Percentiles rank a stretch among this genome's conserved stretches.
Evolutionary conservation across 768 basidiomycete species (phyloP).

Genomic region (Trametes coccinea): DNA sequence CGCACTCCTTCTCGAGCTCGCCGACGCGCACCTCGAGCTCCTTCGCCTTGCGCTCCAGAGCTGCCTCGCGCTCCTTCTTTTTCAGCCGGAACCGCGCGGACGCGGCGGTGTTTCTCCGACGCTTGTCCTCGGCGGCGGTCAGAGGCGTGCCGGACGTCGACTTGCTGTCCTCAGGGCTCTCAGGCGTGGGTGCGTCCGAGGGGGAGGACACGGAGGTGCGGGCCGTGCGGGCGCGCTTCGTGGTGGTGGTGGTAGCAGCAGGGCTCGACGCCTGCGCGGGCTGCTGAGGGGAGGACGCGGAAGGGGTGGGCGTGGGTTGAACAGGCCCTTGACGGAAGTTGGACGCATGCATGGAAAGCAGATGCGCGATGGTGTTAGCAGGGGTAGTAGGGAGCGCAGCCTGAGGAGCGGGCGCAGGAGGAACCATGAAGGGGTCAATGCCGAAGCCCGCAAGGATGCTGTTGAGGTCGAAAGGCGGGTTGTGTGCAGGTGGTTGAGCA

Average conservation of each 20-base stretch:
- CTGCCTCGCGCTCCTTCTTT: slow-evolving; percentile 94
- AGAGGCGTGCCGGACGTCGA: slow-evolving; percentile 29
- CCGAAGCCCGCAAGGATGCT: slow-evolving; percentile 39
- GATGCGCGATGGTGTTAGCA: slow-evolving; percentile 59
- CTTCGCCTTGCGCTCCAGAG: slow-evolving; percentile 81
- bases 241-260: slow-evolving; percentile 30
- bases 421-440: slow-evolving; percentile 45
- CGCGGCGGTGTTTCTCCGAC: slow-evolving; percentile 90
- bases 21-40: slow-evolving; percentile 78
- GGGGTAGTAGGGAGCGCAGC: slow-evolving; percentile 39
- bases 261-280: slow-evolving; percentile 27
- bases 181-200: slow-evolving; percentile 29
- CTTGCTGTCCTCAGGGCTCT: slow-evolving; percentile 28
- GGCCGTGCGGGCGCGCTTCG: slow-evolving; percentile 54
- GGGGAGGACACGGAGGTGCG: slow-evolving; percentile 24
- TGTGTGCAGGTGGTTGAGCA: slow-evolving; percentile 28
- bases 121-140: slow-evolving; percentile 80
- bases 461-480: slow-evolving; percentile 45
- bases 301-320: slow-evolving; percentile 7
- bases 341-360: slow-evolving; percentile 61
- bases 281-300: slow-evolving; percentile 9
- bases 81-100: slow-evolving; percentile 92
- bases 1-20: slow-evolving; percentile 90
- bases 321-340: slow-evolving; percentile 25
- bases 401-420: slow-evolving; percentile 33